Evolutionary conservation across 1,284 basidiomycete genomes (phyloP).

Genomic region (Somion occarium): DNA sequence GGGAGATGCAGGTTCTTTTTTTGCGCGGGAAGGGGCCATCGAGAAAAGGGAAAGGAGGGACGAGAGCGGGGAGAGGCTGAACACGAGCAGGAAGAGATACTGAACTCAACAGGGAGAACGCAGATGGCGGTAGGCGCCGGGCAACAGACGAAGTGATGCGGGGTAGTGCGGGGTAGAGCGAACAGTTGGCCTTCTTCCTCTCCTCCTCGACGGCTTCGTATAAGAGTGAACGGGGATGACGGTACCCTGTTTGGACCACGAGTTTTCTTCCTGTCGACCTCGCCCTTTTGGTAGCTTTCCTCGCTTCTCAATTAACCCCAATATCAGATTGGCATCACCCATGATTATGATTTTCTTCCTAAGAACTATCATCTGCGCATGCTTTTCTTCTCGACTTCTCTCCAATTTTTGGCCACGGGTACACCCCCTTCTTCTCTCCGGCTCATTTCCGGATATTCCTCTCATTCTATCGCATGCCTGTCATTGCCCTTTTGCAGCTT

Average conservation of each 20-base stretch:
- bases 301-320: neutral
- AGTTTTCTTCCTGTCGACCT: neutral
- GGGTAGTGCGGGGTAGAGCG: slow-evolving; percentile 1
- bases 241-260: neutral
- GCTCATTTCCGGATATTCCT: slow-evolving; percentile 22
- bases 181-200: neutral
- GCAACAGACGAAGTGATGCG: slow-evolving; percentile 6
- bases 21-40: slow-evolving; percentile 64
- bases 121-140: neutral
- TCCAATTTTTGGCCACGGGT: slow-evolving; percentile 8
- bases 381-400: neutral
- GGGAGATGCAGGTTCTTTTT: slow-evolving; percentile 58
- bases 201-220: no score
- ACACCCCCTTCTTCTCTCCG: slow-evolving; percentile 16
- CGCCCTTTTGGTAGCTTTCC: neutral
- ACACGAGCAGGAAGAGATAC: slow-evolving; percentile 22
- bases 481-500: slow-evolving; percentile 6
- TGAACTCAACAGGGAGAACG: no score
- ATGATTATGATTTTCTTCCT: neutral
- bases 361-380: neutral
- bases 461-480: slow-evolving; percentile 11
- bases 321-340: slow-evolving; percentile 2
- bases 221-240: neutral
- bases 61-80: slow-evolving; percentile 23
- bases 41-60: slow-evolving; percentile 26